phyloP scores from a whole-genome alignment of 495 filamentous ascomycete species.

The Penicillium lagena region DNA sequence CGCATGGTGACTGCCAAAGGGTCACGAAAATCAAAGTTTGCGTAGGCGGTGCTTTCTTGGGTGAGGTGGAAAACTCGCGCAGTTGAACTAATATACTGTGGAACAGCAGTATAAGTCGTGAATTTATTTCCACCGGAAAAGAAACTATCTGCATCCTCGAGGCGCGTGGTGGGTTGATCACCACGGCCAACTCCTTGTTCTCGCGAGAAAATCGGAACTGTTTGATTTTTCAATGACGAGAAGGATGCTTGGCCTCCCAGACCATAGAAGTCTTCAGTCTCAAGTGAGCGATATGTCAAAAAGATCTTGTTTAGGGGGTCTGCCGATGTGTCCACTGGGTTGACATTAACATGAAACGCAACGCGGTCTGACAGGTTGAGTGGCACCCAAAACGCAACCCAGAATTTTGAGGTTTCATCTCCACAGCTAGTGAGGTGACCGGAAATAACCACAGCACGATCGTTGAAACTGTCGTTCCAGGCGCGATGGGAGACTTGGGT shows the following conservation, averaged over 20 bases:
- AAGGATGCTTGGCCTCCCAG: slow-evolving; percentile 22
- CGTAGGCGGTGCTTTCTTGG: slow-evolving; percentile 16
- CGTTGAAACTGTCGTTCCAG: slow-evolving; percentile 6
- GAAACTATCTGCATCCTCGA: slow-evolving; percentile 14
- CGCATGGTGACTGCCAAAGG: slow-evolving; percentile 12
- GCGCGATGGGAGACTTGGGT: slow-evolving; percentile 1
- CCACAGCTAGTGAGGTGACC: slow-evolving; percentile 14
- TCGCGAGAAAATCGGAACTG: slow-evolving; percentile 20
- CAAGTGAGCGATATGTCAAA: slow-evolving; percentile 13
- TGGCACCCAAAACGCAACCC: slow-evolving; percentile 13
- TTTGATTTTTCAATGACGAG: slow-evolving; percentile 21
- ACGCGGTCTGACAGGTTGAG: slow-evolving; percentile 12
- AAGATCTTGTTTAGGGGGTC: slow-evolving; percentile 10
- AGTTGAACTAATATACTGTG: slow-evolving; percentile 16
- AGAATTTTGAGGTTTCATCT: slow-evolving; percentile 5
- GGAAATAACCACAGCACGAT: slow-evolving; percentile 11
- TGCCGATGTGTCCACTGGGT: background rate
- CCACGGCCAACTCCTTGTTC: slow-evolving; percentile 23
- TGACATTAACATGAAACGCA: slow-evolving; percentile 12
- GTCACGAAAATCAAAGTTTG: slow-evolving; percentile 15
- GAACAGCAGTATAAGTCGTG: slow-evolving; percentile 16
- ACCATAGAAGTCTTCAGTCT: slow-evolving; percentile 21
- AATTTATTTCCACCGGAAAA: slow-evolving; percentile 18
- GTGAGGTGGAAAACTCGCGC: slow-evolving; percentile 14
- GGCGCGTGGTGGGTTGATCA: slow-evolving; percentile 15